phyloP scores from a whole-genome alignment of 495 filamentous ascomycete species.

The Trichoderma asperelloides region DNA sequence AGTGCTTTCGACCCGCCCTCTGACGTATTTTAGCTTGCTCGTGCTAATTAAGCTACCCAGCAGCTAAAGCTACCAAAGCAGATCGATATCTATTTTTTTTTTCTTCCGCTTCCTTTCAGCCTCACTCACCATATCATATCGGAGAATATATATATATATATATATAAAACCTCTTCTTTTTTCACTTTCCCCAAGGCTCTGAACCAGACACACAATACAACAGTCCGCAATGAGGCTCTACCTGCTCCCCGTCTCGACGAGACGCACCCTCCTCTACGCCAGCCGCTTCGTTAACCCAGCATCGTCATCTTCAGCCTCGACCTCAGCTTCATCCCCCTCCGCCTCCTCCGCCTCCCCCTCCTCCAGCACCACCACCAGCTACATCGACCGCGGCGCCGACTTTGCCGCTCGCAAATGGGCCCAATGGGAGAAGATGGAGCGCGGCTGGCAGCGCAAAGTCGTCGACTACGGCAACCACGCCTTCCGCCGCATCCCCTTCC shows the following conservation, averaged over 20 bases:
- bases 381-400: constrained; percentile 53
- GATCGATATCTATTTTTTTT: no score
- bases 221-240: constrained; percentile 75
- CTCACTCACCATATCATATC: no score
- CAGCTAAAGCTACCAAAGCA: no score
- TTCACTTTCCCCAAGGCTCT: no score
- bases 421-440: constrained; percentile 73
- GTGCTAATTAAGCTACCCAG: no score
- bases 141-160: no score
- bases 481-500: constrained; percentile 79
- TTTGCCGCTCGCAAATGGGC: constrained; percentile 71
- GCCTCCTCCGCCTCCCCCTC: constrained; percentile 10
- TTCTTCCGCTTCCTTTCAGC: neutral
- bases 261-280: constrained; percentile 87
- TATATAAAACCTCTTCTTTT: neutral
- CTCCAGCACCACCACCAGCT: constrained; percentile 30
- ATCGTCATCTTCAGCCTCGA: neutral
- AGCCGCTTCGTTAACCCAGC: constrained; percentile 44
- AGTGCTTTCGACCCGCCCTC: no score
- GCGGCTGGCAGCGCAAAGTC: constrained; percentile 77
- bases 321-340: neutral
- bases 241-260: constrained; percentile 87
- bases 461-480: constrained; percentile 79
- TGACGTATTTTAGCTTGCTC: no score
- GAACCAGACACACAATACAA: neutral